These are phyloP conservation scores for Fusarium chaquense DNA, from an alignment of 2,329 filamentous ascomycete species.

Conservation along the genomic window DNA sequence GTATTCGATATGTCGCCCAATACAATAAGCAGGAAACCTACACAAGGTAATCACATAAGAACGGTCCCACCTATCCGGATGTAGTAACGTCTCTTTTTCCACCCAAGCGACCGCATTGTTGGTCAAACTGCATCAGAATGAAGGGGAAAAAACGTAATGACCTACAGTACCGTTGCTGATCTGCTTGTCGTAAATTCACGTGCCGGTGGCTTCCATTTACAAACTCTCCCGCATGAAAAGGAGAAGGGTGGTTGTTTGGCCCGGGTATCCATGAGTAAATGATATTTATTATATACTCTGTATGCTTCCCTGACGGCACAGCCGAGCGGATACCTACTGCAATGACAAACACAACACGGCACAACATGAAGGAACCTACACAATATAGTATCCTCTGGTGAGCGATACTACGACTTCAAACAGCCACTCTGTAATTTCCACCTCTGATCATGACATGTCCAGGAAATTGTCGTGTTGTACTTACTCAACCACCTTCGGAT, in stretches of 20 bases:
- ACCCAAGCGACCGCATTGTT: conserved; percentile 1
- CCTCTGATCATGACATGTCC: not conserved
- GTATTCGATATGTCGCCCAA: conserved; percentile 6
- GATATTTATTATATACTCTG: not conserved
- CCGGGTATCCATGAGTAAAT: not conserved
- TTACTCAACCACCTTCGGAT: not conserved
- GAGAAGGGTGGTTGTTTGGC: not conserved
- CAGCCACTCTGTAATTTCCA: not conserved
- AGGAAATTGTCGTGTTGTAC: not conserved
- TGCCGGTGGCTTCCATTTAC: conserved; percentile 20
- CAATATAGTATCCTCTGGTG: conserved; percentile 9
- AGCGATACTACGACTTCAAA: conserved; percentile 1
- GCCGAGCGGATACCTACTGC: conserved; percentile 31
- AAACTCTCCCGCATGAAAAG: conserved; percentile 18
- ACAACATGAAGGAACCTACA: conserved; percentile 4
- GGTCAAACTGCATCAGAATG: conserved; percentile 1
- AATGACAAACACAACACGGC: conserved; percentile 25
- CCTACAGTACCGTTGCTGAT: not conserved
- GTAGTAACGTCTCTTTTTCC: conserved; percentile 8
- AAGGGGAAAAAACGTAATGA: not conserved
- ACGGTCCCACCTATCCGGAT: conserved; percentile 9
- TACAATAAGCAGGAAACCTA: conserved; percentile 28
- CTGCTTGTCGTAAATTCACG: conserved; percentile 16
- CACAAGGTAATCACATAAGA: conserved; percentile 13
- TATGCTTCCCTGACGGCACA: conserved; percentile 14